Conservation (phyloP, 2,329 filamentous ascomycete species). For the Aphanoascus verrucosus region DNA sequence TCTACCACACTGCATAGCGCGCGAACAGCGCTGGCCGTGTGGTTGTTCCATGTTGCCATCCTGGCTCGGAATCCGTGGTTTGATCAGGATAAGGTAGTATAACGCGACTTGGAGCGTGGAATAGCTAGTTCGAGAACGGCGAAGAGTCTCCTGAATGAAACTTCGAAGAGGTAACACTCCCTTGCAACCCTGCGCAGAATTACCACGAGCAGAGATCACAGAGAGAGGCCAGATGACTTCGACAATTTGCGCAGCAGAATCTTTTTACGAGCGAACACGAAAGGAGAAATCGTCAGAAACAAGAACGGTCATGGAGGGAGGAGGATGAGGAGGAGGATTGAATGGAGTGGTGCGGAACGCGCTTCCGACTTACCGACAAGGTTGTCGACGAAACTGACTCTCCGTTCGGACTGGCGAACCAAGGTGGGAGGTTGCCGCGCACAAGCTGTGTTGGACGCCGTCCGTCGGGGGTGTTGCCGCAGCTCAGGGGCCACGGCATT, state of each 20-base stretch:
- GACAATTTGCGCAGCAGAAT: constrained; percentile 94
- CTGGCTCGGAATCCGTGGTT: constrained; percentile 69
- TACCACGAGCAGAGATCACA: constrained; percentile 63
- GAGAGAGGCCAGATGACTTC: constrained; percentile 95
- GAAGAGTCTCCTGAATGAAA: constrained; percentile 95
- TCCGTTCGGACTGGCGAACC: constrained; percentile 79
- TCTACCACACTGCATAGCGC: constrained; percentile 85
- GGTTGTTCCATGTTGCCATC: constrained; percentile 82
- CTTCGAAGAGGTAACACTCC: constrained; percentile 80
- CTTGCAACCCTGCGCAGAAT: constrained; percentile 53
- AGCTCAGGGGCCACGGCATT: constrained; percentile 31
- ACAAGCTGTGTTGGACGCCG: constrained; percentile 44
- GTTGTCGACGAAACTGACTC: constrained; percentile 89
- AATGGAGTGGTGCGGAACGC: constrained; percentile 29
- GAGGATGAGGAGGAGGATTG: no score
- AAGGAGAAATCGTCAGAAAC: constrained; percentile 20
- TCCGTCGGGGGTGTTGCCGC: constrained; percentile 45
- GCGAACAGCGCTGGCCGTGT: constrained; percentile 58
- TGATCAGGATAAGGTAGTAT: constrained; percentile 92
- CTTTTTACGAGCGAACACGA: constrained; percentile 43
- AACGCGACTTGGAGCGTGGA: constrained; percentile 93
- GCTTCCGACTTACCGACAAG: constrained; percentile 71
- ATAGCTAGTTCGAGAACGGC: constrained; percentile 90
- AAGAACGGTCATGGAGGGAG: constrained; percentile 21
- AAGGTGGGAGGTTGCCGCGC: constrained; percentile 61